Percentiles rank a stretch among this genome's conserved stretches.
Conservation (phyloP, 345 rosid species). For the Gossypium stocksii region DNA sequence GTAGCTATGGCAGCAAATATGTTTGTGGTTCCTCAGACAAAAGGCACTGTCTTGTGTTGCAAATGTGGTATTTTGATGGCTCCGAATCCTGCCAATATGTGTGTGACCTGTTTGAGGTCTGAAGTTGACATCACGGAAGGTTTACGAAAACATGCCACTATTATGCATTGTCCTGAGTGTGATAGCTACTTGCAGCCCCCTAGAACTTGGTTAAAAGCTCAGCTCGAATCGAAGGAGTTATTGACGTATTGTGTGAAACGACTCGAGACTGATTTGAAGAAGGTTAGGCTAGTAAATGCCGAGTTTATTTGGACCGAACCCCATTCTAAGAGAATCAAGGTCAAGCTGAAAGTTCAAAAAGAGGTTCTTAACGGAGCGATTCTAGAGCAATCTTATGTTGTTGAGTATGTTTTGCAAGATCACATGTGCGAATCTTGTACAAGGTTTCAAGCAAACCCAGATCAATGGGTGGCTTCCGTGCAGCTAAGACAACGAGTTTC, state of each 20-base stretch:
- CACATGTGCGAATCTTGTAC: conserved; percentile 51
- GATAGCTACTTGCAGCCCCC: conserved; percentile 43
- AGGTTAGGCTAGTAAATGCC: conserved; percentile 36
- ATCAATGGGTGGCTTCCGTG: conserved; percentile 56
- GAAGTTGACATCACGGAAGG: conserved; percentile 66
- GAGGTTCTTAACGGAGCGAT: conserved; percentile 53
- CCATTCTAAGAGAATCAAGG: conserved; percentile 59
- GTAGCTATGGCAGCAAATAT: conserved; percentile 47
- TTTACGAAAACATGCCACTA: conserved; percentile 39
- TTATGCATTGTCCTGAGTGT: conserved; percentile 49
- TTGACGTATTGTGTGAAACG: conserved; percentile 37
- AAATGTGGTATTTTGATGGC: conserved; percentile 53
- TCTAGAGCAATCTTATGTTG: conserved; percentile 45
- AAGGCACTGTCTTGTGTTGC: conserved; percentile 51
- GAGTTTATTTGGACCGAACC: conserved; percentile 61
- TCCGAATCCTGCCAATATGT: conserved; percentile 59
- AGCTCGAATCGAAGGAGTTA: conserved; percentile 48
- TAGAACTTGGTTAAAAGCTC: conserved; percentile 45
- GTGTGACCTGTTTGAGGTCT: conserved; percentile 51
- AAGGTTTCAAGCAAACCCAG: conserved; percentile 54
- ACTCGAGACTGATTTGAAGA: conserved; percentile 27
- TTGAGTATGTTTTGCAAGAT: conserved; percentile 48
- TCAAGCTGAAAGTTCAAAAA: conserved; percentile 45
- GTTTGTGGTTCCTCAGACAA: conserved; percentile 49
- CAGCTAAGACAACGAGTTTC: conserved; percentile 61